Base-by-base conservation (phyloP, 805 yeast genomes). In the Schwanniomyces occidentalis region DNA sequence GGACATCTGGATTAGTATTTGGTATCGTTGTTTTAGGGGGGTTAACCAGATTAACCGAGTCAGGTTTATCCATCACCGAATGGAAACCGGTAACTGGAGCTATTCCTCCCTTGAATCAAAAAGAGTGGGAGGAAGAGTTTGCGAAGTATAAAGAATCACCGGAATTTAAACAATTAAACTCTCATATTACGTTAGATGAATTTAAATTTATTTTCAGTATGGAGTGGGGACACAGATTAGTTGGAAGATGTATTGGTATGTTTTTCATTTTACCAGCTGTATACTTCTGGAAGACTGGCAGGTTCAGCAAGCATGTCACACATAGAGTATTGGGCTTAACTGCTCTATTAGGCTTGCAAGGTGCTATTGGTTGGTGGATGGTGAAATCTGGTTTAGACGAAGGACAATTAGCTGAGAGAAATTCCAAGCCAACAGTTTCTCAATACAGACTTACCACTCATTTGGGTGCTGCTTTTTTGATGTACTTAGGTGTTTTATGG, bases 351-450 rank as follows among this genome's bases (percentile, higher is more conserved):
- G 99, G 96, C 8, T 65, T 93, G 30, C 99, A 93, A 69, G 99
- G 99, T 34, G 85, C 82, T 34, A 83, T 93, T 46, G 99, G 99
- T 20, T 93, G 99, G 99, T 93, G 99, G 99, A 93, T 93, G 99
- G 99, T 93, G 34, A 80, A 85, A 51, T 87, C 96, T 7, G 99
- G 99, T 19, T 72, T 93, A 37, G 95, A 89, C 55, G 84, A 83
- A 52, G 74, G 82, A 27, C 83, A 83, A 52, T 67, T 93, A 30
- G 75, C 74, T 15, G 89, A 83, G 45, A 76, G 96, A 56, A 84
- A 77, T 29, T 80, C 95, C 1, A 95, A 91, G 55, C 99, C 99
- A n/a, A 88, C 99, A 0, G 99, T 93, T 3, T 86, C 96, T 4
- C 98, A 87, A 54, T 93, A 93, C 56, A 76, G 99, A 59, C 71